A percentile compares a stretch with the other conserved stretches of the same genome.
phyloP scores from a whole-genome alignment of 2,329 filamentous ascomycete species.

The Ilyonectria robusta region DNA sequence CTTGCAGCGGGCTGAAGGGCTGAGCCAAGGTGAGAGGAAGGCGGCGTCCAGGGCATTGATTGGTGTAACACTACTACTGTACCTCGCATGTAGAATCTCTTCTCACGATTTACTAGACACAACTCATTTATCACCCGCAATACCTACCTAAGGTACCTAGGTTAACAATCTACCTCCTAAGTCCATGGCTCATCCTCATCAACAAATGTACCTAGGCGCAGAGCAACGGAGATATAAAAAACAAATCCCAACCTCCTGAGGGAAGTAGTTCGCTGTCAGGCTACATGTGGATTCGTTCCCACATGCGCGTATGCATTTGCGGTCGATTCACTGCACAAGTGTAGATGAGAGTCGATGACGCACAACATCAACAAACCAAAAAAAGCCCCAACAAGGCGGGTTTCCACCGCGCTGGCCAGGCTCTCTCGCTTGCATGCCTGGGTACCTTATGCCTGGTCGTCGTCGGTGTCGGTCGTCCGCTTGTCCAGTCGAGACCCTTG shows the following conservation, averaged over 20 bases:
- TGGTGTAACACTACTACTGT: slow-evolving; percentile 24
- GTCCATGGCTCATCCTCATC: neutral
- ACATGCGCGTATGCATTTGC: slow-evolving; percentile 5
- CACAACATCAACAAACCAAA: slow-evolving; percentile 13
- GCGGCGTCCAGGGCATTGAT: slow-evolving; percentile 18
- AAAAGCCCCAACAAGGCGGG: neutral
- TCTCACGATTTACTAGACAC: slow-evolving; percentile 25
- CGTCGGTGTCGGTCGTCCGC: slow-evolving; percentile 24
- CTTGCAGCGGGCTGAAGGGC: neutral
- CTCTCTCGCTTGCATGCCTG: slow-evolving; percentile 12
- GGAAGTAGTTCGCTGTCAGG: slow-evolving; percentile 8
- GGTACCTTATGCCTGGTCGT: slow-evolving; percentile 7
- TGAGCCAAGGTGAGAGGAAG: slow-evolving; percentile 22
- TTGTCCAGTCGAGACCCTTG: slow-evolving; percentile 24
- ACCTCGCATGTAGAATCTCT: slow-evolving; percentile 41
- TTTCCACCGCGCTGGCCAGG: neutral
- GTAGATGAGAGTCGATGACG: slow-evolving; percentile 15
- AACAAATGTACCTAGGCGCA: neutral
- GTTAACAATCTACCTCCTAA: neutral
- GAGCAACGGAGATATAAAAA: neutral
- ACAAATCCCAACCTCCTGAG: neutral
- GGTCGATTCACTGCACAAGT: slow-evolving; percentile 6
- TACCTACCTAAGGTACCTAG: too few relatives aligned
- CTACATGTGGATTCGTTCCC: slow-evolving; percentile 19
- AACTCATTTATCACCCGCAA: neutral